phyloP scores from a whole-genome alignment of 2,329 filamentous ascomycete genomes.

The Geosmithia flava region DNA sequence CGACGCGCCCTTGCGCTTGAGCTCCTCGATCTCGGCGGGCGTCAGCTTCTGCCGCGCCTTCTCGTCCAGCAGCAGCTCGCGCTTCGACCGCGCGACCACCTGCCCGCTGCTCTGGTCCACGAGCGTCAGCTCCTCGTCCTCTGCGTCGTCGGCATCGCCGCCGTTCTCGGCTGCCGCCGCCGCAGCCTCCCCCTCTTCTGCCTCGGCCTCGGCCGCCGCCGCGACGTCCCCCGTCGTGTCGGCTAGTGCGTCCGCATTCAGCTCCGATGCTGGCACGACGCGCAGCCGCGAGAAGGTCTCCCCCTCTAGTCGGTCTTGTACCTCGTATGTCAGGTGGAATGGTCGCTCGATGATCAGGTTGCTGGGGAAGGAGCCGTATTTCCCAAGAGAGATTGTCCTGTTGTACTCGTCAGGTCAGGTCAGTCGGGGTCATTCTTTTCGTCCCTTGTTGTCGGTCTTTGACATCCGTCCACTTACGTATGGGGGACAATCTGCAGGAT shows the following conservation, averaged over 20 bases:
- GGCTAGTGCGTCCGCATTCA: slow-evolving; percentile 67
- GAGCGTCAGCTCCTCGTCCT: slow-evolving; percentile 28
- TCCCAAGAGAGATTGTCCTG: slow-evolving; percentile 78
- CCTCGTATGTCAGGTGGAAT: slow-evolving; percentile 82
- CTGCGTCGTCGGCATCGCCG: slow-evolving; percentile 26
- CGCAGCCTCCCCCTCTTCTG: slow-evolving; percentile 1
- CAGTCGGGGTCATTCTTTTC: not conserved
- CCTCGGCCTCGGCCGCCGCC: slow-evolving; percentile 5
- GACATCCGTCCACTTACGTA: slow-evolving; percentile 29
- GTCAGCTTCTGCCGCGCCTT: slow-evolving; percentile 64
- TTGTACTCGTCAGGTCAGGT: slow-evolving; percentile 1
- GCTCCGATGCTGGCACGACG: slow-evolving; percentile 66
- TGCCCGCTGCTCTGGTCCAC: slow-evolving; percentile 26
- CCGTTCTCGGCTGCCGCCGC: no score
- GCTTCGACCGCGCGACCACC: slow-evolving; percentile 40
- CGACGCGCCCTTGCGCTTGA: slow-evolving; percentile 59
- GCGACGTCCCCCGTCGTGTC: slow-evolving; percentile 20
- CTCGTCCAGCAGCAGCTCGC: slow-evolving; percentile 48
- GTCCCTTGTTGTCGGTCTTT: no score
- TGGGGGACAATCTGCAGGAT: slow-evolving; percentile 47
- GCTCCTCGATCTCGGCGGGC: slow-evolving; percentile 62
- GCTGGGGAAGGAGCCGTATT: slow-evolving; percentile 82
- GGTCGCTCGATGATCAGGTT: slow-evolving; percentile 88
- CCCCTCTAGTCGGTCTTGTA: slow-evolving; percentile 57
- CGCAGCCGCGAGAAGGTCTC: slow-evolving; percentile 59